Base-by-base conservation (phyloP, 106 monocot species). In the Dioscorea dumetorum region DNA sequence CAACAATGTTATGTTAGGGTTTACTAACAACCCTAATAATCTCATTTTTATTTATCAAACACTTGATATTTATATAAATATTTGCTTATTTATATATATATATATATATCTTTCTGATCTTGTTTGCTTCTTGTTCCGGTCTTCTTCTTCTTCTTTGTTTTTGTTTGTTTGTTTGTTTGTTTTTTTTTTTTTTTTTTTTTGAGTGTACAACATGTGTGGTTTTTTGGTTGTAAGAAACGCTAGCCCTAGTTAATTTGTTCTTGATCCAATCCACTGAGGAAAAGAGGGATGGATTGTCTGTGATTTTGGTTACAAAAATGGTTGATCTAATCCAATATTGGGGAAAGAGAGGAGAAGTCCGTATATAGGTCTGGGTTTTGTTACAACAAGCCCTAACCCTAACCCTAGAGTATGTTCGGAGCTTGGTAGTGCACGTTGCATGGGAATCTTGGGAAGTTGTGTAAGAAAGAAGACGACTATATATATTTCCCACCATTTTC, bases 391-490 rank as follows among this genome's bases (percentile, higher is more conserved):
- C 41, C 41, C 41, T 8, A 41, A 41, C 6, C 10, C 10, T 41
- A 41, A 41, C 41, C 41, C 41, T 41, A 28, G 28, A 28, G 28
- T 28, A 28, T 28, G 28, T 28, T 41, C 6, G 41, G 67, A 48
- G 5, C 12, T 41, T 64, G 58, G 57, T 18, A 33, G 41, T 73
- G 68, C 58, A 84, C 74, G 84, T 84, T 80, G 87, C 84, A 91
- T 84, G 91, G 74, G 67, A 62, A 63, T 62, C 70, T 76, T 70
- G 41, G 70, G 66, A 72, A 70, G 49, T 23, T 53, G 78, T 33
- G 73, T 72, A 57, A 48, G 9, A 13, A 62, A 48, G 61, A 72
- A 28, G n/a, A 63, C 3, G 21, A 24, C 57, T 63, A 50, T 32
- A 23, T 63, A 50, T 32, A 23, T 34, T 34, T 70, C 22, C 35